Conservation (phyloP, 495 filamentous ascomycete species). For the Penicillium robsamsonii region DNA sequence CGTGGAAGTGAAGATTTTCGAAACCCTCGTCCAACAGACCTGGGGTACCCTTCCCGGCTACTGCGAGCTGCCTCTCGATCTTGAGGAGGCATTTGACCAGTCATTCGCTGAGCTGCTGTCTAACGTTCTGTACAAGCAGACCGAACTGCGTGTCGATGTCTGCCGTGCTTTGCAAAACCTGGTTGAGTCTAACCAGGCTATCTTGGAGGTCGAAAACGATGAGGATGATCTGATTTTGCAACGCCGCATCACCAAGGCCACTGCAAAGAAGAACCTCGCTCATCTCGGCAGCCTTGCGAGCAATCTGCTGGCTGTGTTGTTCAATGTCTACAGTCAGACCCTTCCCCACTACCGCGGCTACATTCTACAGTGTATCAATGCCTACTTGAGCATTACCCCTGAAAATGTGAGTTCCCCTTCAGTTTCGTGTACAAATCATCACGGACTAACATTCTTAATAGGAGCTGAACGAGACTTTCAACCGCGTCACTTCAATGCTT, state of each 20-base stretch:
- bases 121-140: slow-evolving; percentile 89
- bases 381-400: slow-evolving; percentile 84
- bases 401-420: slow-evolving; percentile 45
- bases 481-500: slow-evolving; percentile 79
- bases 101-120: slow-evolving; percentile 86
- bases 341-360: slow-evolving; percentile 86
- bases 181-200: slow-evolving; percentile 85
- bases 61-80: slow-evolving; percentile 84
- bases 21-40: slow-evolving; percentile 91
- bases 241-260: slow-evolving; percentile 67
- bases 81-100: slow-evolving; percentile 76
- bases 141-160: slow-evolving; percentile 78
- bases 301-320: slow-evolving; percentile 89
- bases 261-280: slow-evolving; percentile 72
- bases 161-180: slow-evolving; percentile 81
- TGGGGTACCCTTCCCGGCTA: slow-evolving; percentile 96
- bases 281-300: slow-evolving; percentile 76
- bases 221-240: slow-evolving; percentile 69
- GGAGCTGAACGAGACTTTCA: slow-evolving; percentile 84
- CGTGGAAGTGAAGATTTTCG: slow-evolving; percentile 94
- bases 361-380: slow-evolving; percentile 90
- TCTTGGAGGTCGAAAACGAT: slow-evolving; percentile 57
- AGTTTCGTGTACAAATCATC: background rate
- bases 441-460: slow-evolving; percentile 34
- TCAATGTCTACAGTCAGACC: slow-evolving; percentile 97